phyloP scores from a whole-genome alignment of 495 filamentous ascomycete genomes.

The Penicillium manginii region DNA sequence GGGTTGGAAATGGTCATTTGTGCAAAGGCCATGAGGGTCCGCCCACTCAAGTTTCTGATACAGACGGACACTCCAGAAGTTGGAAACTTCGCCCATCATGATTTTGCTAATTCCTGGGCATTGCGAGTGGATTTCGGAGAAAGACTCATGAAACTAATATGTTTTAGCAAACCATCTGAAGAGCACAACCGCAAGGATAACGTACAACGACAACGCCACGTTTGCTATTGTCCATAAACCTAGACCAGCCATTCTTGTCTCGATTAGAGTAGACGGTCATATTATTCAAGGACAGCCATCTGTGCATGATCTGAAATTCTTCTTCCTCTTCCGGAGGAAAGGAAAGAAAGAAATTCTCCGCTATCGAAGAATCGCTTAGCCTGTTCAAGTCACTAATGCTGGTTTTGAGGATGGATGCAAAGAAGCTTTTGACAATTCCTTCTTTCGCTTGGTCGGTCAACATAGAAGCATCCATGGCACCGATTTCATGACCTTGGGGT shows the following conservation, averaged over 20 bases:
- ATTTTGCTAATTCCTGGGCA: conserved; percentile 30
- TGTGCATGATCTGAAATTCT: conserved; percentile 33
- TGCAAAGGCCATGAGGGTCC: conserved; percentile 14
- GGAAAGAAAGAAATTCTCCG: conserved; percentile 44
- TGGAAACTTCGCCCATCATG: conserved; percentile 18
- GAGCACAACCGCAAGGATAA: neutral
- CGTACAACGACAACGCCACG: conserved; percentile 47
- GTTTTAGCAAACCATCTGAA: neutral
- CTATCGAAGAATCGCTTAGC: conserved; percentile 10
- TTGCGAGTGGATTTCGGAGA: conserved; percentile 31
- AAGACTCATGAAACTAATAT: conserved; percentile 48
- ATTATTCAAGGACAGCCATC: conserved; percentile 32
- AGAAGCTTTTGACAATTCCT: conserved; percentile 9
- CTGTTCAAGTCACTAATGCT: conserved; percentile 24
- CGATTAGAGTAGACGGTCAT: conserved; percentile 36
- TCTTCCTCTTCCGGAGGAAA: conserved; percentile 31
- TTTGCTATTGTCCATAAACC: conserved; percentile 24
- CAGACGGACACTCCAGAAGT: conserved; percentile 45
- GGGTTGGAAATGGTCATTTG: conserved; percentile 38
- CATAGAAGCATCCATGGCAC: neutral
- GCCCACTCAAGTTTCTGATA: conserved; percentile 24
- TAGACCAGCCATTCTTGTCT: conserved; percentile 7
- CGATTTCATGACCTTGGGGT: neutral
- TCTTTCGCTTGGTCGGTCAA: neutral
- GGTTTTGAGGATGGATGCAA: conserved; percentile 14